A percentile compares a stretch with the other conserved stretches of the same genome.
Conservation (phyloP, 192 early-diverging fungal genomes). For the Backusella psychrophila region DNA sequence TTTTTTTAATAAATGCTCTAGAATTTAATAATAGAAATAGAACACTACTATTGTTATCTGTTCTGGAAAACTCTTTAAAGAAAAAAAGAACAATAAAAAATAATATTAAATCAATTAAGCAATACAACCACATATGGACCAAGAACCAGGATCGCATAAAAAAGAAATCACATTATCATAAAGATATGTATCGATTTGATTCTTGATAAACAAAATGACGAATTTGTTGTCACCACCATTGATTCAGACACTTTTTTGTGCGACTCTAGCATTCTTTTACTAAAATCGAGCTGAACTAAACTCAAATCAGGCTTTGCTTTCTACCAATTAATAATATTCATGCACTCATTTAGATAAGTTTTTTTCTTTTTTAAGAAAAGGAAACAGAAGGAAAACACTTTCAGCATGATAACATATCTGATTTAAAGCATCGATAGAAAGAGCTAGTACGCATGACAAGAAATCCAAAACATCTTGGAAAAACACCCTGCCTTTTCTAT, state of each 20-base stretch:
- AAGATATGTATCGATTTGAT: no score
- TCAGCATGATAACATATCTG: background rate
- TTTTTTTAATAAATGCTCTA: background rate
- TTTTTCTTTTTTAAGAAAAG: background rate
- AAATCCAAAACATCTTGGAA: background rate
- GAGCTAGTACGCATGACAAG: background rate
- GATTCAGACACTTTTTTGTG: no score
- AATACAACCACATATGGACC: background rate
- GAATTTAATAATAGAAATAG: background rate
- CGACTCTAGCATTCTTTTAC: background rate
- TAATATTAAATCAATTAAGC: background rate
- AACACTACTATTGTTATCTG: background rate
- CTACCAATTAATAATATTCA: background rate
- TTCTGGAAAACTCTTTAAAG: background rate
- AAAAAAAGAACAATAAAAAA: background rate
- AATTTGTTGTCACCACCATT: background rate
- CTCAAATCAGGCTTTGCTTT: background rate
- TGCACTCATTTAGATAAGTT: background rate
- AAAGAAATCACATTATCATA: background rate
- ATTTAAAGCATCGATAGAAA: no score
- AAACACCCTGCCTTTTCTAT: background rate
- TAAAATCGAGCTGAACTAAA: background rate
- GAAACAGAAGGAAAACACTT: background rate
- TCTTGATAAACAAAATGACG: background rate
- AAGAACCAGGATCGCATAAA: background rate